Evolutionary conservation across 306 rosid genomes (phyloP), one percentile per base, ranked within the genome.

Genomic region (Betula pendula): DNA sequence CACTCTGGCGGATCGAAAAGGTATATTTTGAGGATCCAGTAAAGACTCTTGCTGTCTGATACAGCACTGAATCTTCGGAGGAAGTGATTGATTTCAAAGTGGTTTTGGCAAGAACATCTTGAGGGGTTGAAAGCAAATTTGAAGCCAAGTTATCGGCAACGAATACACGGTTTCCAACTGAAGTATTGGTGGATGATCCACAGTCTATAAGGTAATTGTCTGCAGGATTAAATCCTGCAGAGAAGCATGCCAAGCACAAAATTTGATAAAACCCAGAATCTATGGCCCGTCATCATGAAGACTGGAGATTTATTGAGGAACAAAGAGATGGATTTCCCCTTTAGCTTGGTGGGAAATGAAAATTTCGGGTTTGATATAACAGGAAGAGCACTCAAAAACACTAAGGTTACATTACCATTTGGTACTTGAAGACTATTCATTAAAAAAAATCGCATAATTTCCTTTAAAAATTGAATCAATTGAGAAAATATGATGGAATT

Each of bases 171-270:
- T n/a, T 24, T 77, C 85, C 93, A 11, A 88, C 88, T 7, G 86
- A 35, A 76, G 91, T 84, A 84, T 29, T 83, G 20, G 53, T 0
- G 33, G 79, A 2, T 31, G 98, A 81, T 69, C 93, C 98, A 89
- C 98, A 93, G n/a, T 89, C 91, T 84, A 93, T 89, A 65, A 85
- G 93, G 80, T 91, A 91, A 79, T 83, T 87, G 79, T 93, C 98
- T 15, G 58, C 24, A 24, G 97, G 91, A 76, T 75, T 79, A 75
- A 88, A 92, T 47, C 65, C 87, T 68, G 77, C 77, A 81, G 84
- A 89, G 76, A 83, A 81, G 44, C 83, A 82, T 15, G 85, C 56
- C 47, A 80, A 77, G 80, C 88, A 87, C 60, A 90, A 77, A 63
- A 85, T 59, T 59, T n/a, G 87, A 80, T n/a, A 81, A 62, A 69